Evolutionary conservation across 495 filamentous ascomycete species (phyloP).

Genomic region (Podospora pseudocomata): DNA sequence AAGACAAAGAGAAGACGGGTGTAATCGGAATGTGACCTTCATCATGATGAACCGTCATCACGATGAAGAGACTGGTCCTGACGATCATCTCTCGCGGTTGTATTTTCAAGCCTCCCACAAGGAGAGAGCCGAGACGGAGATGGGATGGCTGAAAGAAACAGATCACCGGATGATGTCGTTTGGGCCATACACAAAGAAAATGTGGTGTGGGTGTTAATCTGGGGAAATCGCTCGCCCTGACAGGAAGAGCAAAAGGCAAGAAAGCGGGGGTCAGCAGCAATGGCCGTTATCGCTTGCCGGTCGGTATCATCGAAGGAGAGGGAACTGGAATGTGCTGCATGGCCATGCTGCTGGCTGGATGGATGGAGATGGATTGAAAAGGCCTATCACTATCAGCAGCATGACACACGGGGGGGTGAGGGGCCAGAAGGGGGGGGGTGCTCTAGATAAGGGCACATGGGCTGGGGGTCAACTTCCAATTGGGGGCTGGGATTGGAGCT

Average conservation of each 20-base stretch:
- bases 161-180: neutral
- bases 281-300: too few species aligned
- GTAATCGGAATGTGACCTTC: neutral
- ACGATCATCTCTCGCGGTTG: neutral
- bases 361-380: neutral
- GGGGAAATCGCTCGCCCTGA: neutral
- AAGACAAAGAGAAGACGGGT: neutral
- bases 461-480: conserved; percentile 11
- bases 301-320: neutral
- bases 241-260: neutral
- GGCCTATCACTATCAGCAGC: neutral
- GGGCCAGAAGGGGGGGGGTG: neutral
- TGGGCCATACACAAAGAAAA: neutral
- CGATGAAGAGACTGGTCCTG: neutral
- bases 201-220: neutral
- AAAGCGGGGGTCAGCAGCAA: neutral
- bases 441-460: conserved; percentile 2
- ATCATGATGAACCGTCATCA: neutral
- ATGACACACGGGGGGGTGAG: neutral
- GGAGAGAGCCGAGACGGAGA: too few species aligned
- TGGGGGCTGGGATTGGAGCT: conserved; percentile 3
- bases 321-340: neutral
- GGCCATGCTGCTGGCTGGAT: too few species aligned
- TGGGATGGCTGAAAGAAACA: neutral
- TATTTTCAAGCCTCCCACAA: neutral